These are phyloP conservation scores for Clonostachys byssicola DNA, from an alignment of 2,329 filamentous ascomycete species.

Conservation along the genomic window DNA sequence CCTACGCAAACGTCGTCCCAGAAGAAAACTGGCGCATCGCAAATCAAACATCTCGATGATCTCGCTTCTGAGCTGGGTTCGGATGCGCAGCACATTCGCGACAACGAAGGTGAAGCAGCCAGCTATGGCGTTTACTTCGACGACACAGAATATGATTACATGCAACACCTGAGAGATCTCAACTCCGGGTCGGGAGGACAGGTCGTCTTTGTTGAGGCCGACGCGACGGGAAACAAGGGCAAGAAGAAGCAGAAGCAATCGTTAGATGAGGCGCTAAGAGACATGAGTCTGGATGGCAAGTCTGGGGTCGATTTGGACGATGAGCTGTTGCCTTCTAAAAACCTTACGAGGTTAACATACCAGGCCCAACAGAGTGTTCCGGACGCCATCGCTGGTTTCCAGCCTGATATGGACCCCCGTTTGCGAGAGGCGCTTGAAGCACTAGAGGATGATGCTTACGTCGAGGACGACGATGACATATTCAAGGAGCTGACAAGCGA, in stretches of 20 bases:
- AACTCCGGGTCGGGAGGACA: constrained; percentile 63
- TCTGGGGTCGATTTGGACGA: constrained; percentile 62
- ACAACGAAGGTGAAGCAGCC: constrained; percentile 94
- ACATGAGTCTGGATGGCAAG: constrained; percentile 34
- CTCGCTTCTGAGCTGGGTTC: constrained; percentile 72
- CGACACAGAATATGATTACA: constrained; percentile 96
- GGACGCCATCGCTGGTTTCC: constrained; percentile 86
- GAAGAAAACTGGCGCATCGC: constrained; percentile 28
- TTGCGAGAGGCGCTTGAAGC: constrained; percentile 89
- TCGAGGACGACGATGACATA: constrained; percentile 82
- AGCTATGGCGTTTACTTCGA: constrained; percentile 93
- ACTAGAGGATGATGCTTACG: constrained; percentile 91
- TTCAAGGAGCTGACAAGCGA: constrained; percentile 71
- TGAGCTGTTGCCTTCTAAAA: constrained; percentile 75
- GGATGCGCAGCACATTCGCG: constrained; percentile 61
- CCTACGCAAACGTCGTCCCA: constrained; percentile 36
- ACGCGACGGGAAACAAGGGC: constrained; percentile 55
- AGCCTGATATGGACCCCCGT: constrained; percentile 96
- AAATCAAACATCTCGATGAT: constrained; percentile 68
- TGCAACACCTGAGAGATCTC: constrained; percentile 97
- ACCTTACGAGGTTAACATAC: constrained; percentile 72
- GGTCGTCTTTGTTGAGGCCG: constrained; percentile 79
- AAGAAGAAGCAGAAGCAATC: constrained; percentile 74
- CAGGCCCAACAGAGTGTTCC: constrained; percentile 92
- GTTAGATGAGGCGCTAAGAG: constrained; percentile 76